phyloP scores from a whole-genome alignment of 2,329 filamentous ascomycete genomes.

The Zasmidium angulare region DNA sequence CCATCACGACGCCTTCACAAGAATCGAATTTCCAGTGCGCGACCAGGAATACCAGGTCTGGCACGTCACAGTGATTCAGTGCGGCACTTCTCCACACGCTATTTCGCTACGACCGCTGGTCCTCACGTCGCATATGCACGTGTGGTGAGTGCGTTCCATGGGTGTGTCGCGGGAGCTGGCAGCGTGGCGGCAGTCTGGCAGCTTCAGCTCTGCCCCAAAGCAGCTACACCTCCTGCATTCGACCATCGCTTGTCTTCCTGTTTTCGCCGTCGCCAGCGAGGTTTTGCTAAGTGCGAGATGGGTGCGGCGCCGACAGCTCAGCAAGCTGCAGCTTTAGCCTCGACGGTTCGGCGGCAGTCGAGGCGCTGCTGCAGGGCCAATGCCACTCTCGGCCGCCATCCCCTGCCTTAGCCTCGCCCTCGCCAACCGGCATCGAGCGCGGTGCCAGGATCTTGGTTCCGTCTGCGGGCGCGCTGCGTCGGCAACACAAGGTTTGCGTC shows the following conservation, averaged over 20 bases:
- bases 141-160: not conserved
- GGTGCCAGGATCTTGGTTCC: conserved; percentile 8
- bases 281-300: not conserved
- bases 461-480: conserved; percentile 8
- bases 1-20: not conserved
- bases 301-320: not conserved
- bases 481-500: conserved; percentile 4
- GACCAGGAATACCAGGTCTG: not conserved
- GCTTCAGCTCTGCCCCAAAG: not conserved
- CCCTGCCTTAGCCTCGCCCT: not conserved
- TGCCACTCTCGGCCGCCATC: conserved; percentile 1
- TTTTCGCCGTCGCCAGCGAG: not conserved
- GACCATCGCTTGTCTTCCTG: not conserved
- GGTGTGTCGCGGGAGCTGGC: not conserved
- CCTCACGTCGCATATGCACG: not conserved
- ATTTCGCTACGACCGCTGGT: not conserved
- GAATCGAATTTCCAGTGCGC: not conserved
- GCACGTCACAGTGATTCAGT: not conserved
- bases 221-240: not conserved
- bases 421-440: conserved; percentile 4
- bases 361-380: not conserved
- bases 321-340: conserved; percentile 3
- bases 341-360: not conserved
- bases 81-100: conserved; percentile 4
- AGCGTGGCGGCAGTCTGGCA: not conserved